phyloP scores from a whole-genome alignment of 352 stramenopile species.

The Globisporangium yorkense region DNA sequence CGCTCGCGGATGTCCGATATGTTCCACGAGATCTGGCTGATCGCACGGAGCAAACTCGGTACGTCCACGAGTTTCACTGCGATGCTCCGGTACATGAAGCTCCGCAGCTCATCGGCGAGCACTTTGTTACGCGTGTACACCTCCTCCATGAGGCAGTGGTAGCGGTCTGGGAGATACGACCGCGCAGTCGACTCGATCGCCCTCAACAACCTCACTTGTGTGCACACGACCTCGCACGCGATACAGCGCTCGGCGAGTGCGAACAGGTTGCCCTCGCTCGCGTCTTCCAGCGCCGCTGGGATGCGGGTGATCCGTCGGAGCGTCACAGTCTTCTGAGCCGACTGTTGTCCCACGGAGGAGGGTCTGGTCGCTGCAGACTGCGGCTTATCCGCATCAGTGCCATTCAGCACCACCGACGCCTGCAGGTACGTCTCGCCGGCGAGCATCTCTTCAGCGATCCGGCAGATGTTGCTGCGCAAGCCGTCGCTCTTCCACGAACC shows the following conservation, averaged over 20 bases:
- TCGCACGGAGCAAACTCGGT: constrained; percentile 30
- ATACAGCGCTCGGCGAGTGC: constrained; percentile 58
- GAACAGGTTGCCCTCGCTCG: constrained; percentile 51
- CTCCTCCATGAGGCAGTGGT: constrained; percentile 66
- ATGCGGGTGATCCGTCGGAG: constrained; percentile 47
- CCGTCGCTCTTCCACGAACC: constrained; percentile 20
- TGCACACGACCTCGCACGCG: constrained; percentile 54
- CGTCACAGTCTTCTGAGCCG: constrained; percentile 27
- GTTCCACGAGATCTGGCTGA: constrained; percentile 58
- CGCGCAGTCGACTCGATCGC: constrained; percentile 59
- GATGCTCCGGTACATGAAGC: constrained; percentile 58
- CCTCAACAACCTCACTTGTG: constrained; percentile 54
- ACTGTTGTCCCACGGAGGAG: background rate
- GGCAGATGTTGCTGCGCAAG: constrained; percentile 38
- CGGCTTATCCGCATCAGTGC: background rate
- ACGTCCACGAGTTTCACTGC: constrained; percentile 40
- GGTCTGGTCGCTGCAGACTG: background rate
- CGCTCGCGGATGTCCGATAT: constrained; percentile 58
- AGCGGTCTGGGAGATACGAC: constrained; percentile 59
- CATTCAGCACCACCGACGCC: constrained; percentile 30
- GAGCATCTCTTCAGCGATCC: constrained; percentile 45
- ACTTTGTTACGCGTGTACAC: constrained; percentile 47
- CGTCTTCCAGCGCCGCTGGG: constrained; percentile 36
- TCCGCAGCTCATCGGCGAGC: constrained; percentile 45
- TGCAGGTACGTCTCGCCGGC: constrained; percentile 39